These are phyloP conservation scores for Podospora anserina DNA, from an alignment of 495 filamentous ascomycete species.

Conservation along the genomic window DNA sequence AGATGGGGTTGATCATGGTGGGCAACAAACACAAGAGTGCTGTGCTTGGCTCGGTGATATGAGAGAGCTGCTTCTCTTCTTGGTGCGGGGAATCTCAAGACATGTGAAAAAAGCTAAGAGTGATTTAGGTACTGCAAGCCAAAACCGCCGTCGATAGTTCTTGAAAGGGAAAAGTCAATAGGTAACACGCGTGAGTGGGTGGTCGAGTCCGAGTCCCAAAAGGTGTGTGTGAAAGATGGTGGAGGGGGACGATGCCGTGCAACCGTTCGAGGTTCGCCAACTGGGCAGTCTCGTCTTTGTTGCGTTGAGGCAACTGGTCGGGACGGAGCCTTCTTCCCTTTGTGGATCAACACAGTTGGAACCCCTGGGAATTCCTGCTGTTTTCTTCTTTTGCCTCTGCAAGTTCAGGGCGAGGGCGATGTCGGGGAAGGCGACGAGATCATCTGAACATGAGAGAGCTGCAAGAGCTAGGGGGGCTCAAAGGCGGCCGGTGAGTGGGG, in stretches of 20 bases:
- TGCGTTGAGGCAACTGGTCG: not conserved
- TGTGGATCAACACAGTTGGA: not conserved
- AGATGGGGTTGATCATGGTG: conserved; percentile 45
- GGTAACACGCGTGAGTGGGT: not conserved
- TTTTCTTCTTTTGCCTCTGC: not conserved
- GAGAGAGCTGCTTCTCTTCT: not conserved
- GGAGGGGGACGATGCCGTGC: not conserved
- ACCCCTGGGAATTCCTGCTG: not conserved
- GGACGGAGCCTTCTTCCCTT: not conserved
- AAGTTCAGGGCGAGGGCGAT: not conserved
- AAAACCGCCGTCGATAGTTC: not conserved
- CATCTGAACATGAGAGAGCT: not conserved
- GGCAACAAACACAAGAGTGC: not conserved
- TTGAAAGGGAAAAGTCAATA: not conserved
- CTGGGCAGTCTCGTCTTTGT: not conserved
- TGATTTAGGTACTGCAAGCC: not conserved
- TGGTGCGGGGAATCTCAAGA: not conserved
- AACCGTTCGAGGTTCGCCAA: not conserved
- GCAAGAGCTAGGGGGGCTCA: not conserved
- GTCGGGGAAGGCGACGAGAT: not conserved
- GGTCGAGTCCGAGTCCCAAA: not conserved
- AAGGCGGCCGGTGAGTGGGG: not conserved
- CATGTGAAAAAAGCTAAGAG: not conserved
- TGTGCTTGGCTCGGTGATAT: not conserved
- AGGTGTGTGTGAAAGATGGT: not conserved